phyloP scores from a whole-genome alignment of 768 basidiomycete species.

The Mrakia frigida region DNA sequence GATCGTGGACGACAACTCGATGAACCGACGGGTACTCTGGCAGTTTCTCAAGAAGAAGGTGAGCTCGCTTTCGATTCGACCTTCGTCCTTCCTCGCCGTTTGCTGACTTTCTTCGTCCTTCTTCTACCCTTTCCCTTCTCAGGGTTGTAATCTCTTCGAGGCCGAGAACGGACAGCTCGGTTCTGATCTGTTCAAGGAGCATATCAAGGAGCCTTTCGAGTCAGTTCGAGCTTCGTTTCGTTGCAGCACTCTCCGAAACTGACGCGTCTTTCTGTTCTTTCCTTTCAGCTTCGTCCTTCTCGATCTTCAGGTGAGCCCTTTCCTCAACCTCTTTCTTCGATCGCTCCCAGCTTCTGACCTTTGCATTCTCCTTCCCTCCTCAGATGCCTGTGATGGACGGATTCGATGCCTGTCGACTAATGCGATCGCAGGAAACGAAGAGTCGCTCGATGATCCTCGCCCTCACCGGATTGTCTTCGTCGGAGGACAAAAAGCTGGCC shows the following conservation, averaged over 20 bases:
- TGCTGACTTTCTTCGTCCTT: not conserved
- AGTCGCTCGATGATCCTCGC: not conserved
- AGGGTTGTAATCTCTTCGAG: not conserved
- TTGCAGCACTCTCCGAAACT: not conserved
- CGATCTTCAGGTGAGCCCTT: not conserved
- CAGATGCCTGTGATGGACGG: constrained; percentile 7
- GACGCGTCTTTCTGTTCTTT: not conserved
- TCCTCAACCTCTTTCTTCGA: no score
- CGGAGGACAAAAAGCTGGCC: not conserved
- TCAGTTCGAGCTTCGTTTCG: not conserved
- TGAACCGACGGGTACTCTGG: not conserved
- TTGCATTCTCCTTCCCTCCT: no score
- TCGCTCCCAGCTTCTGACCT: no score
- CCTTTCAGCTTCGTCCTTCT: not conserved
- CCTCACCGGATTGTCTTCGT: not conserved
- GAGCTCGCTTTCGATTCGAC: not conserved
- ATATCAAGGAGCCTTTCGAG: not conserved
- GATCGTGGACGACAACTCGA: not conserved
- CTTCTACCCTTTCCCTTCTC: not conserved
- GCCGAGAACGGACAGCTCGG: not conserved
- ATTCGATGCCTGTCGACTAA: not conserved
- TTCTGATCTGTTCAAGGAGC: not conserved
- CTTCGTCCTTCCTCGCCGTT: not conserved
- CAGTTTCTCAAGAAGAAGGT: constrained; percentile 12
- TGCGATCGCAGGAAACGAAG: not conserved